A percentile compares a stretch with the other conserved stretches of the same genome.
These are phyloP conservation scores for Fonsecaea nubica DNA, from an alignment of 2,329 filamentous ascomycete species.

Conservation along the genomic window DNA sequence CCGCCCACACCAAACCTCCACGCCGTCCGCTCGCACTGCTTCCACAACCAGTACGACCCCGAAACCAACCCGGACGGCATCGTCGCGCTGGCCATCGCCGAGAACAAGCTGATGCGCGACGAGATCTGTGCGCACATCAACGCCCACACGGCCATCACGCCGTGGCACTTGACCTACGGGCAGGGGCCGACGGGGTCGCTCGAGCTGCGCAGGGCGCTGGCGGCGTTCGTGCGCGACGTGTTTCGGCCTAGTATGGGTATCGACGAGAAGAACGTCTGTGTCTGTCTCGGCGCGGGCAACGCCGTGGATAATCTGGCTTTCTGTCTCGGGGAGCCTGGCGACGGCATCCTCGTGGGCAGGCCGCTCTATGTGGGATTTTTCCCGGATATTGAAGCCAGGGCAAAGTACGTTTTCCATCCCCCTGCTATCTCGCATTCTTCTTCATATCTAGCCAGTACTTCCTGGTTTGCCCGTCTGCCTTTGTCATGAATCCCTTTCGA, in stretches of 20 bases:
- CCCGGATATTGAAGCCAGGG: constrained; percentile 56
- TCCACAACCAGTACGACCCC: constrained; percentile 35
- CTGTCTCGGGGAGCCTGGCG: constrained; percentile 51
- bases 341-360: constrained; percentile 55
- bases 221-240: constrained; percentile 44
- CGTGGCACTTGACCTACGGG: constrained; percentile 46
- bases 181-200: constrained; percentile 45
- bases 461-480: too few species aligned
- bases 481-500: too few species aligned
- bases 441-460: not conserved
- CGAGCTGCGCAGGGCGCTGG: constrained; percentile 41
- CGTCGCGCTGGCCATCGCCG: constrained; percentile 34
- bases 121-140: constrained; percentile 35
- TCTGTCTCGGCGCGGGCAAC: constrained; percentile 42
- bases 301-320: constrained; percentile 53
- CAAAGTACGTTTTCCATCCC: constrained; percentile 34
- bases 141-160: constrained; percentile 29
- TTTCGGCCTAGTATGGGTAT: constrained; percentile 43
- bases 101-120: constrained; percentile 37
- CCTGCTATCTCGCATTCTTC: not conserved
- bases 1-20: constrained; percentile 20
- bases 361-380: constrained; percentile 59
- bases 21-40: constrained; percentile 33
- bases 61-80: constrained; percentile 31
- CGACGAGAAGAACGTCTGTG: constrained; percentile 41